Evolutionary conservation across 108 stramenopile species (phyloP), one percentile per base, ranked within the genome.

Genomic region (Fistulifera solaris): DNA sequence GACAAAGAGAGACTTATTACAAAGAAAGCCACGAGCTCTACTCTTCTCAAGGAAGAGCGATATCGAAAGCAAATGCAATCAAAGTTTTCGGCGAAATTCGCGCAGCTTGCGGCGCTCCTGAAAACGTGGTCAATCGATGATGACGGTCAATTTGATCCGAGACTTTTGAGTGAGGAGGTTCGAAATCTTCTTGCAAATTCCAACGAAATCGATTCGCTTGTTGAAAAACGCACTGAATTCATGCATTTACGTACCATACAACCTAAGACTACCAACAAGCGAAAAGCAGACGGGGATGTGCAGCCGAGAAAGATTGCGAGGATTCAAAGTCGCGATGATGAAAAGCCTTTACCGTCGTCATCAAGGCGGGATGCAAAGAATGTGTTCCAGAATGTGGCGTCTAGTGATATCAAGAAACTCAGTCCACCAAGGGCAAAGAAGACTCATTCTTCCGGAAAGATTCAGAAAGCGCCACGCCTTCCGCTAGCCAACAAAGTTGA

Each of bases 1-100:
- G 65, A 66, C 66, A 92, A 82, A 58, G 66, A 80, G 27, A 59
- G 85, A 8, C 72, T 86, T 1, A 42, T 86, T 18, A 80, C 73
- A 16, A 85, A 85, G 54, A 83, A 85, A 56, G 57, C 65, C 4
- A 80, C 77, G 41, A 79, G 84, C 42, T 59, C 74, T 6, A 43
- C 58, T 11, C 59, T 88, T 8, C 58, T 84, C 25, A 83, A 81
- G 48, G 86, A 92, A 56, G 90, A 85, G 58, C 66, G 75, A 12
- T 88, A 75, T 56, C 66, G 90, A 22, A 87, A 84, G 46, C 84
- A 92, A 50, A 92, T 87, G 82, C 73, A 88, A 65, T 39, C 57
- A 4, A 92, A 79, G 57, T 86, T 88, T 56, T 55, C 66, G 11
- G 39, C 77, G 1, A 83, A 87, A 55, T 71, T 88, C 25, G 75